These are phyloP conservation scores for Anthracocystis setariae DNA, from an alignment of 1,284 basidiomycete genomes.

Conservation along the genomic window DNA sequence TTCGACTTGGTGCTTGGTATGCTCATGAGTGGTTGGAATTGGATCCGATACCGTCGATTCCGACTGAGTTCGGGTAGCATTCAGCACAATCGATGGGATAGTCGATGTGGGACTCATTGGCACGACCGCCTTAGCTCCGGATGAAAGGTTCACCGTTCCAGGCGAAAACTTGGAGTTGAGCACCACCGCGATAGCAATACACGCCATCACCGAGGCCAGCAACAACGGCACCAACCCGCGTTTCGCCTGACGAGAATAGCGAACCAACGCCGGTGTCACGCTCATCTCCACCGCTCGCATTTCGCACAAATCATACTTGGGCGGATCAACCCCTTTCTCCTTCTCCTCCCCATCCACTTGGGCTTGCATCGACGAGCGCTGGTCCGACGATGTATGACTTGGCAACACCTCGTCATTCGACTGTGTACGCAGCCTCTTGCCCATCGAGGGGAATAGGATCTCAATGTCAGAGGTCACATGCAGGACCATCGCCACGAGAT, in stretches of 20 bases:
- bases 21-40: background rate
- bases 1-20: background rate
- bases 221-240: constrained; percentile 15
- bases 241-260: constrained; percentile 17
- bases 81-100: no score
- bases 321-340: constrained; percentile 2
- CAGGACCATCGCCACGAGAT: constrained; percentile 16
- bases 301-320: constrained; percentile 10
- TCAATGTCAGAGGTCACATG: constrained; percentile 24
- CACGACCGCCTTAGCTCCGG: no score
- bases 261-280: constrained; percentile 1
- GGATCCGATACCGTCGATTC: background rate
- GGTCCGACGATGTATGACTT: constrained; percentile 6
- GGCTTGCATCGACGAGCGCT: constrained; percentile 1
- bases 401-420: background rate
- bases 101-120: background rate
- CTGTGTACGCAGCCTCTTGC: background rate
- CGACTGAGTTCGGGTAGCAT: background rate
- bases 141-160: constrained; percentile 2
- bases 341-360: background rate
- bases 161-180: constrained; percentile 25
- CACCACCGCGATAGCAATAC: constrained; percentile 24
- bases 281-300: background rate
- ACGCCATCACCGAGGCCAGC: constrained; percentile 8
- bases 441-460: constrained; percentile 13